Conservation (phyloP, 768 basidiomycete genomes). For the Xerocomus potaroensis region DNA sequence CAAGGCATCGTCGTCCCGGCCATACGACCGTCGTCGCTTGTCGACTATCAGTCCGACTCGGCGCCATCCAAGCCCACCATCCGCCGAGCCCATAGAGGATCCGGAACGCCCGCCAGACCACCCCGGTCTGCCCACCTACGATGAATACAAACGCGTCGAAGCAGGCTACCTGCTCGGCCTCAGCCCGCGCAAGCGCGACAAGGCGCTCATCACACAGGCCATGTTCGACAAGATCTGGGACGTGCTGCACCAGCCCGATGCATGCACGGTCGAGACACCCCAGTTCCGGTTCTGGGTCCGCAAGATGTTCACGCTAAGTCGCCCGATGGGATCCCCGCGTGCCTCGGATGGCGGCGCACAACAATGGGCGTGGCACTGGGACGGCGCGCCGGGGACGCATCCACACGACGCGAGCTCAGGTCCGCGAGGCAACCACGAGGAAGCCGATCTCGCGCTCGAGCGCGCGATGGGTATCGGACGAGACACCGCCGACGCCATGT, state of each 20-base stretch:
- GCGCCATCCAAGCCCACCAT: not conserved
- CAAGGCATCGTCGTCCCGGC: constrained; percentile 8
- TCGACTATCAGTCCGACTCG: constrained; percentile 8
- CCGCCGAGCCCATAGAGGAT: not conserved
- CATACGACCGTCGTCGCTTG: constrained; percentile 23
- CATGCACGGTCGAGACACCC: constrained; percentile 45
- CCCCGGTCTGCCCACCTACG: constrained; percentile 58
- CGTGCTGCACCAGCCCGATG: constrained; percentile 52
- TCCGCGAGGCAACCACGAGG: not conserved
- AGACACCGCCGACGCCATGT: constrained; percentile 10
- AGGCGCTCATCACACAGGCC: constrained; percentile 67
- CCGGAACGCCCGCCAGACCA: constrained; percentile 13
- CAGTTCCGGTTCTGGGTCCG: constrained; percentile 84
- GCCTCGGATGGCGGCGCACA: too few relatives aligned
- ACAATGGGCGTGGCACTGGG: not conserved
- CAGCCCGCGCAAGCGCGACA: constrained; percentile 53
- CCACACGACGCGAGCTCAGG: too few relatives aligned
- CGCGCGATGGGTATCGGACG: constrained; percentile 14
- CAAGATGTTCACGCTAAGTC: constrained; percentile 66
- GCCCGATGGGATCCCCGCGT: too few relatives aligned
- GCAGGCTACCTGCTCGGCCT: constrained; percentile 55
- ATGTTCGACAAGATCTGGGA: constrained; percentile 73
- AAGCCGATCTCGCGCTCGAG: constrained; percentile 12
- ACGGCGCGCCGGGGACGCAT: not conserved
- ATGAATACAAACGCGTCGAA: constrained; percentile 57